These are phyloP conservation scores for Dalbergia cochinchinensis DNA, from an alignment of 306 rosid genomes.

Conservation along the genomic window DNA sequence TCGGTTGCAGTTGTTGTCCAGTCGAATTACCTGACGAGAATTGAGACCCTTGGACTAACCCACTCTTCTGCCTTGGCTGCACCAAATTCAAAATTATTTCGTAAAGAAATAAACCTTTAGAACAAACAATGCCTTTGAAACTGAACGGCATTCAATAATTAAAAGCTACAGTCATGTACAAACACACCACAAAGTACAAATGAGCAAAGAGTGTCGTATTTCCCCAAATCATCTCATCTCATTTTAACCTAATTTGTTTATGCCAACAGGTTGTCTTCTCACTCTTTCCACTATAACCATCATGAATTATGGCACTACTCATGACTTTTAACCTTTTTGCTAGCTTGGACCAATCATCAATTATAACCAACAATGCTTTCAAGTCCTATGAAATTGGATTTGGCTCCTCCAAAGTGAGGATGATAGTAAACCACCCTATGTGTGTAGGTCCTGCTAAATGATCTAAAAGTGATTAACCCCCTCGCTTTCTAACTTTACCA, in stretches of 20 bases:
- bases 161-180: not conserved
- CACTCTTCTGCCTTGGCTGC: slow-evolving; percentile 91
- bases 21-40: slow-evolving; percentile 75
- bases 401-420: too few species aligned
- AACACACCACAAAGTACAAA: not conserved
- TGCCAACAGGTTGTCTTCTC: not conserved
- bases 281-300: not conserved
- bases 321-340: not conserved
- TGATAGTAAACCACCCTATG: too few species aligned
- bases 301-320: slow-evolving; percentile 1
- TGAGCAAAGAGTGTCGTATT: not conserved
- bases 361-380: slow-evolving; percentile 12
- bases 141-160: not conserved
- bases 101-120: slow-evolving; percentile 26
- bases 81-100: slow-evolving; percentile 48
- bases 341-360: slow-evolving; percentile 17
- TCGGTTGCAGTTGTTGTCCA: slow-evolving; percentile 82
- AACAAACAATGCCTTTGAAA: not conserved
- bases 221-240: not conserved
- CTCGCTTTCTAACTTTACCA: too few species aligned
- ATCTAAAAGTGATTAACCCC: too few species aligned
- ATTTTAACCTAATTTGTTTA: not conserved
- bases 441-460: too few species aligned
- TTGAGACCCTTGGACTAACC: slow-evolving; percentile 81
- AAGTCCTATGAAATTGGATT: too few species aligned